phyloP scores from a whole-genome alignment of 2,329 filamentous ascomycete genomes.

The Beauveria medogensis region DNA sequence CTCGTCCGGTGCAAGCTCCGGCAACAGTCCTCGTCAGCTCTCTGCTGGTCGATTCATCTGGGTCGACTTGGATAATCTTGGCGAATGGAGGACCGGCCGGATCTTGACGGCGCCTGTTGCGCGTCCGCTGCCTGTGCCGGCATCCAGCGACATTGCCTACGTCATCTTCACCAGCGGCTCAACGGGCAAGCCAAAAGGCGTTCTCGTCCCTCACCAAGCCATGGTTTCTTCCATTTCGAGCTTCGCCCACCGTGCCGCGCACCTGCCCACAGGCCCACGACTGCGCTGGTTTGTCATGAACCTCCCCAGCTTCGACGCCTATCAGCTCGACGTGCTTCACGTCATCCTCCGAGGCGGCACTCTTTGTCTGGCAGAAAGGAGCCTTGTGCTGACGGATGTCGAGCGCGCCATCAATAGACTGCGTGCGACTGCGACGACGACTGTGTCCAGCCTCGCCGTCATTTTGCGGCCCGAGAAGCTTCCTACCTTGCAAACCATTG shows the following conservation, averaged over 20 bases:
- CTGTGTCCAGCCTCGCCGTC: constrained; percentile 6
- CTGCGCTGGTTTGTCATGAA: constrained; percentile 8
- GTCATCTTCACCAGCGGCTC: constrained; percentile 40
- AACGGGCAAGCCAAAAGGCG: constrained; percentile 41
- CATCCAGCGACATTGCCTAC: constrained; percentile 23
- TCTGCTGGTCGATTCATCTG: background rate
- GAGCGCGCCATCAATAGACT: background rate
- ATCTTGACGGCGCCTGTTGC: background rate
- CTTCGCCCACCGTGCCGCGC: background rate
- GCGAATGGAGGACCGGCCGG: background rate
- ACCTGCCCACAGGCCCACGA: background rate
- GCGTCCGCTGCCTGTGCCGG: background rate
- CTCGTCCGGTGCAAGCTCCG: background rate
- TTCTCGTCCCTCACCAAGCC: constrained; percentile 68
- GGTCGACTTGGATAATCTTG: background rate
- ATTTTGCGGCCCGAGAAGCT: background rate
- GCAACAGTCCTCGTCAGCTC: constrained; percentile 17
- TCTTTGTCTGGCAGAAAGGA: constrained; percentile 1
- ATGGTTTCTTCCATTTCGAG: background rate
- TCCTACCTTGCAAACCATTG: background rate
- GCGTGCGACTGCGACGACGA: constrained; percentile 1
- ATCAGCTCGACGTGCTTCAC: constrained; percentile 1
- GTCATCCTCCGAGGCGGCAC: background rate
- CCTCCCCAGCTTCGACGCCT: constrained; percentile 2
- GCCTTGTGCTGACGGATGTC: constrained; percentile 3